A percentile compares a stretch with the other conserved stretches of the same genome.
Evolutionary conservation across 2,329 filamentous ascomycete genomes (phyloP).

Genomic region (Claviceps pazoutovae): DNA sequence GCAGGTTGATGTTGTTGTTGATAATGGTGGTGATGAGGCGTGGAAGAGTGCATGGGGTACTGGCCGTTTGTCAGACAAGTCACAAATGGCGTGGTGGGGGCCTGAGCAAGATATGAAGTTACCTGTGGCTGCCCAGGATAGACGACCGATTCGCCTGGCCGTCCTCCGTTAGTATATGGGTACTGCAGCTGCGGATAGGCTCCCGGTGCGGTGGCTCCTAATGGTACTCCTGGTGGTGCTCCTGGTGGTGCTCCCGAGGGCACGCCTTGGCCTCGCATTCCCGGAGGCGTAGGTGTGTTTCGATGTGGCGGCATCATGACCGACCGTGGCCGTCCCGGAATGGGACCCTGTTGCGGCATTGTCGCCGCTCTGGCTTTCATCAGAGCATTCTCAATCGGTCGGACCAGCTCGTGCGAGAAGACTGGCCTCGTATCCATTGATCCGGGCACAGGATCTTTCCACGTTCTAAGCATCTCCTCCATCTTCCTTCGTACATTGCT

Average conservation of each 20-base stretch:
- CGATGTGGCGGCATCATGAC: slow-evolving; percentile 45
- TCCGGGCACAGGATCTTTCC: slow-evolving; percentile 92
- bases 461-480: slow-evolving; percentile 94
- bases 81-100: neutral
- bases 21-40: slow-evolving; percentile 5
- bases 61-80: slow-evolving; percentile 1
- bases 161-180: slow-evolving; percentile 18
- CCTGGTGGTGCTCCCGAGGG: slow-evolving; percentile 11
- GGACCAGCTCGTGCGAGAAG: slow-evolving; percentile 74
- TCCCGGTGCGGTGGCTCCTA: too few species aligned
- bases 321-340: slow-evolving; percentile 34
- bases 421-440: slow-evolving; percentile 88
- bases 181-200: slow-evolving; percentile 16
- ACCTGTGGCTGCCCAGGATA: slow-evolving; percentile 17
- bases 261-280: slow-evolving; percentile 18
- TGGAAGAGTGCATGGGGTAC: slow-evolving; percentile 26
- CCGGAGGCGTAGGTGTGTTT: slow-evolving; percentile 62
- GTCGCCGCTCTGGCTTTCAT: slow-evolving; percentile 61
- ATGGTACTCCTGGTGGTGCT: slow-evolving; percentile 6
- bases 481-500: slow-evolving; percentile 71
- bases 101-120: slow-evolving; percentile 5
- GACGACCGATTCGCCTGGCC: slow-evolving; percentile 10
- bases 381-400: slow-evolving; percentile 85
- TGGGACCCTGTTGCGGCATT: slow-evolving; percentile 36
- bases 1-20: slow-evolving; percentile 26